These are phyloP conservation scores for Uromyces viciae-fabae DNA, from an alignment of 1,284 basidiomycete genomes.

Conservation along the genomic window DNA sequence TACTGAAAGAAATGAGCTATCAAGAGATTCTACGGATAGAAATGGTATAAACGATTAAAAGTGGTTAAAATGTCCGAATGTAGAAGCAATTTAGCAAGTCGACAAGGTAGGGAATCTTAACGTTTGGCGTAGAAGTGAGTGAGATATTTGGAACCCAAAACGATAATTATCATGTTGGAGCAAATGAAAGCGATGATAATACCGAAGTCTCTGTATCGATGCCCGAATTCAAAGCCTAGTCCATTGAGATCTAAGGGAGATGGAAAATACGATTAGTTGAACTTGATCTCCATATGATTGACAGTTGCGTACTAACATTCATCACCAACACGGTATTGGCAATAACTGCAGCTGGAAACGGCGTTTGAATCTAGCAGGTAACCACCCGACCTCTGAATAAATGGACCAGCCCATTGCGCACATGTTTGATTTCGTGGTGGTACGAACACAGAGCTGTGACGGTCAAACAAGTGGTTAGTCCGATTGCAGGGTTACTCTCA, in stretches of 20 bases:
- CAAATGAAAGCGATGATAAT: conserved; percentile 65
- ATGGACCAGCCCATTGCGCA: conserved; percentile 66
- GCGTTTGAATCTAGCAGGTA: conserved; percentile 72
- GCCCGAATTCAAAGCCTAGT: conserved; percentile 33
- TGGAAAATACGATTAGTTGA: conserved; percentile 44
- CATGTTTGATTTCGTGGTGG: conserved; percentile 75
- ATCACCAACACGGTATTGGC: conserved; percentile 60
- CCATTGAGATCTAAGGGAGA: neutral
- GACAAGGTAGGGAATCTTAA: neutral
- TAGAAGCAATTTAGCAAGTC: too few relatives aligned
- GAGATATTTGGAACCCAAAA: conserved; percentile 50
- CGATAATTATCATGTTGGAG: conserved; percentile 59
- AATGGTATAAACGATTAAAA: too few relatives aligned
- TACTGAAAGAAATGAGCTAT: too few relatives aligned
- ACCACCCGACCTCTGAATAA: conserved; percentile 60
- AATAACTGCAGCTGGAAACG: conserved; percentile 66
- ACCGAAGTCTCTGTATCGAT: conserved; percentile 64
- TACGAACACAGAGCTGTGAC: conserved; percentile 59
- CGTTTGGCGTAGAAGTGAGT: conserved; percentile 42
- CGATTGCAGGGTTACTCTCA: neutral
- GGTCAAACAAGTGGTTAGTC: neutral
- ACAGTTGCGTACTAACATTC: conserved; percentile 7
- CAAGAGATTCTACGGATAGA: too few relatives aligned
- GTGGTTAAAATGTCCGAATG: too few relatives aligned
- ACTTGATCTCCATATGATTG: neutral